A percentile compares a stretch with the other conserved stretches of the same genome.
Conservation (phyloP, 2,329 filamentous ascomycete species). For the Aspergillus hortae region DNA sequence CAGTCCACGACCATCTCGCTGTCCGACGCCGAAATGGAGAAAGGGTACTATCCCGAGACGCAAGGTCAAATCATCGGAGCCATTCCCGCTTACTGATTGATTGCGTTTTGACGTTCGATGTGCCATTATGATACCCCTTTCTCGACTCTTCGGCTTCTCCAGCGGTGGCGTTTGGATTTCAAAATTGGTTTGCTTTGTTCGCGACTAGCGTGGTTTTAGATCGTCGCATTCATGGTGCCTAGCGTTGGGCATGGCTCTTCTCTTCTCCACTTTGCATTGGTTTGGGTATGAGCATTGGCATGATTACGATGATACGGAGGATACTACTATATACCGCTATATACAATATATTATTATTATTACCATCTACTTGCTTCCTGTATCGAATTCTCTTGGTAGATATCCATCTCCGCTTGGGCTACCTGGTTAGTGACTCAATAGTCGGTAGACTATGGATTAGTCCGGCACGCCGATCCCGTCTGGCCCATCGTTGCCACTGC, state of each 20-base stretch:
- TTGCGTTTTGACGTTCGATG: constrained; percentile 2
- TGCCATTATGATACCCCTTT: constrained; percentile 15
- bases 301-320: constrained; percentile 1
- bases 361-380: not conserved
- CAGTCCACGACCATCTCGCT: constrained; percentile 40
- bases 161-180: constrained; percentile 11
- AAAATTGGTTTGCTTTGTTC: constrained; percentile 7
- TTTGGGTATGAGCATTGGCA: not conserved
- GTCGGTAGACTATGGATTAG: constrained; percentile 9
- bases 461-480: constrained; percentile 6
- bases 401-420: not conserved
- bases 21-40: constrained; percentile 40
- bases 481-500: too few relatives aligned
- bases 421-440: not conserved
- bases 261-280: constrained; percentile 4
- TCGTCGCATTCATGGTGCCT: constrained; percentile 11
- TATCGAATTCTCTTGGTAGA: not conserved
- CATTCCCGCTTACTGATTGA: constrained; percentile 42
- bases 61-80: constrained; percentile 42
- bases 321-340: not conserved
- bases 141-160: constrained; percentile 2
- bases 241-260: constrained; percentile 13
- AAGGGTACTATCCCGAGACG: constrained; percentile 46
- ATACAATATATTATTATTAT: not conserved
- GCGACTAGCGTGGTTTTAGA: constrained; percentile 3